Conservation (phyloP, 2,329 filamentous ascomycete species). For the Albophoma yamanashiensis region DNA sequence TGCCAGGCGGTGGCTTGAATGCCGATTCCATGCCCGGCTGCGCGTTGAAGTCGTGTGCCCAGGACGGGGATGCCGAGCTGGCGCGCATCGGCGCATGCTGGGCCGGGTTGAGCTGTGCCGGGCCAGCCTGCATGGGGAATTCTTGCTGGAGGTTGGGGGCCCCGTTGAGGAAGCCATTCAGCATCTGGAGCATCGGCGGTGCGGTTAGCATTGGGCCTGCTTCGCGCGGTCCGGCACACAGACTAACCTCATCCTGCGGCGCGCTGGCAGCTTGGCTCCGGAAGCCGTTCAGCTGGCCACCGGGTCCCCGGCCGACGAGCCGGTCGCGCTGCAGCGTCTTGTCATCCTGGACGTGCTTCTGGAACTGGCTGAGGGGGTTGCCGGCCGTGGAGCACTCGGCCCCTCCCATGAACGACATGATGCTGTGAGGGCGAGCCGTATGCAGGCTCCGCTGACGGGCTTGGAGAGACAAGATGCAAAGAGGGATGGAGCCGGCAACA, state of each 20-base stretch:
- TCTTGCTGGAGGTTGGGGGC: conserved; percentile 48
- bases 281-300: conserved; percentile 64
- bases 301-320: conserved; percentile 64
- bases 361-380: conserved; percentile 94
- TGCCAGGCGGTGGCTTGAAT: conserved; percentile 46
- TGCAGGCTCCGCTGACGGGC: neutral
- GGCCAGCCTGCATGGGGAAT: conserved; percentile 38
- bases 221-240: conserved; percentile 1
- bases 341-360: conserved; percentile 94
- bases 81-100: conserved; percentile 42
- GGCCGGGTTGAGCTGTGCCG: conserved; percentile 35
- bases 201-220: conserved; percentile 17
- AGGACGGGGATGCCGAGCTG: conserved; percentile 41
- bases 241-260: conserved; percentile 60
- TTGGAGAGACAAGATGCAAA: neutral
- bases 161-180: conserved; percentile 87
- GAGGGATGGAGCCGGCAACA: neutral
- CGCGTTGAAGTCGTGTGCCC: conserved; percentile 41
- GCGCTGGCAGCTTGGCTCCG: conserved; percentile 58
- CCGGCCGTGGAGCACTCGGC: conserved; percentile 93
- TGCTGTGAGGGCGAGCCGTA: conserved; percentile 7
- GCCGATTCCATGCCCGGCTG: conserved; percentile 63
- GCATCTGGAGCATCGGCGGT: conserved; percentile 49
- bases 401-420: conserved; percentile 91
- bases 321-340: conserved; percentile 89